Evolutionary conservation across 768 basidiomycete genomes (phyloP).

Genomic region (Termitomyces sp.): DNA sequence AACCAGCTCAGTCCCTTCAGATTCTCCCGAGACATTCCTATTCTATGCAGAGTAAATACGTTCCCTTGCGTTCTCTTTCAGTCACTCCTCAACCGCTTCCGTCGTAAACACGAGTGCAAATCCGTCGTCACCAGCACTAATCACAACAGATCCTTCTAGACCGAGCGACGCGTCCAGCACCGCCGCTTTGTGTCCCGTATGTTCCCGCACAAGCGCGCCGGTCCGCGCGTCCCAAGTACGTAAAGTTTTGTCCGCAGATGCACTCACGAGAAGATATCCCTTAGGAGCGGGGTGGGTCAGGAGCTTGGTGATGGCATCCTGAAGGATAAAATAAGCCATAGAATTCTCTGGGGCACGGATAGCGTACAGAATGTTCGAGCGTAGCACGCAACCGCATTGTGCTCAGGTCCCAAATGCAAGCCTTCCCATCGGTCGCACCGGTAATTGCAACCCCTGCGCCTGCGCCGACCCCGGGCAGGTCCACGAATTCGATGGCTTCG

Average conservation of each 20-base stretch:
- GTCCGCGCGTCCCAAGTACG: conserved; percentile 92
- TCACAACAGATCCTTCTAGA: conserved; percentile 60
- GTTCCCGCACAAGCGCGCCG: conserved; percentile 69
- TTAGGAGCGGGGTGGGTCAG: conserved; percentile 71
- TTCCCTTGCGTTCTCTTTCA: neutral
- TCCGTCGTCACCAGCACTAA: conserved; percentile 91
- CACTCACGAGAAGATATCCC: conserved; percentile 74
- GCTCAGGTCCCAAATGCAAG: conserved; percentile 89
- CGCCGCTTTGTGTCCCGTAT: conserved; percentile 77
- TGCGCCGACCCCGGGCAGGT: conserved; percentile 51
- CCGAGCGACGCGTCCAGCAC: conserved; percentile 75
- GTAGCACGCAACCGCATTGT: conserved; percentile 83
- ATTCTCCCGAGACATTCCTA: neutral
- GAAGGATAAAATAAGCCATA: neutral
- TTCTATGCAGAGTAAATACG: neutral
- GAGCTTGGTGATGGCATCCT: conserved; percentile 88
- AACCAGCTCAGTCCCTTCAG: neutral
- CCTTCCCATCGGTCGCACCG: conserved; percentile 91
- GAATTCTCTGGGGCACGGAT: neutral
- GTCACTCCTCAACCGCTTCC: conserved; percentile 31
- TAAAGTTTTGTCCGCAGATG: conserved; percentile 80
- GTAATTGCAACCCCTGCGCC: conserved; percentile 69
- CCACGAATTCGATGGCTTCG: conserved; percentile 81
- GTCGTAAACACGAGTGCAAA: conserved; percentile 79
- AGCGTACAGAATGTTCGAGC: conserved; percentile 70